These are phyloP conservation scores for Anaeramoeba flamelloides DNA, from an alignment of 78 protist genomes.

Conservation along the genomic window DNA sequence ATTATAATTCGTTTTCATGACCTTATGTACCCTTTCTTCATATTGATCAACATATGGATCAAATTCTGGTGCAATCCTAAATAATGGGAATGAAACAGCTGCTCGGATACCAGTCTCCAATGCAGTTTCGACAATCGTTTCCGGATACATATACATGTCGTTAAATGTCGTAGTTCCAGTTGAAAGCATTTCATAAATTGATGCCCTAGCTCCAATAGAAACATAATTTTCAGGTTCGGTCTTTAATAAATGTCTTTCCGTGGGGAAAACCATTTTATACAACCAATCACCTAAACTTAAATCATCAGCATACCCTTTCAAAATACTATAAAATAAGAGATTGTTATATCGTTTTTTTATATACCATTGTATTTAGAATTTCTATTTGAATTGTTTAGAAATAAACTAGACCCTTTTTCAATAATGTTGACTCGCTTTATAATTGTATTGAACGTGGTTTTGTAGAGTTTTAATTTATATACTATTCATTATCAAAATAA, in stretches of 20 bases:
- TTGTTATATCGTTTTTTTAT: too few relatives aligned
- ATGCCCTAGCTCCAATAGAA: neutral
- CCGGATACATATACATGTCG: neutral
- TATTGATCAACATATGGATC: too few relatives aligned
- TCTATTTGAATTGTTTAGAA: too few relatives aligned
- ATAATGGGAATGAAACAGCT: neutral
- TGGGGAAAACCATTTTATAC: neutral
- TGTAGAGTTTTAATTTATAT: too few relatives aligned
- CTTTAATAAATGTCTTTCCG: neutral
- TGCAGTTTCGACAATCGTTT: neutral
- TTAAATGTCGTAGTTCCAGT: neutral
- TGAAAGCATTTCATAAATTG: neutral
- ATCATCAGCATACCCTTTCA: neutral
- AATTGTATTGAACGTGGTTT: too few relatives aligned
- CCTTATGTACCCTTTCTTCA: neutral
- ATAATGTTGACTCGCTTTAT: too few relatives aligned
- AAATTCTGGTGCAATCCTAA: too few relatives aligned
- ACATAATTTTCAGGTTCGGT: neutral
- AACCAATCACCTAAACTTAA: neutral
- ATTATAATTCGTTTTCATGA: neutral
- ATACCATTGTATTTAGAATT: too few relatives aligned
- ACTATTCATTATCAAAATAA: too few relatives aligned
- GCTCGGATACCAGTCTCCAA: neutral
- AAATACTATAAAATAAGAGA: too few relatives aligned
- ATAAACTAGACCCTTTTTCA: too few relatives aligned